Percentiles rank a stretch among this genome's conserved stretches.
Conservation (phyloP, 768 basidiomycete species). For the Boletus tomentosulus region DNA sequence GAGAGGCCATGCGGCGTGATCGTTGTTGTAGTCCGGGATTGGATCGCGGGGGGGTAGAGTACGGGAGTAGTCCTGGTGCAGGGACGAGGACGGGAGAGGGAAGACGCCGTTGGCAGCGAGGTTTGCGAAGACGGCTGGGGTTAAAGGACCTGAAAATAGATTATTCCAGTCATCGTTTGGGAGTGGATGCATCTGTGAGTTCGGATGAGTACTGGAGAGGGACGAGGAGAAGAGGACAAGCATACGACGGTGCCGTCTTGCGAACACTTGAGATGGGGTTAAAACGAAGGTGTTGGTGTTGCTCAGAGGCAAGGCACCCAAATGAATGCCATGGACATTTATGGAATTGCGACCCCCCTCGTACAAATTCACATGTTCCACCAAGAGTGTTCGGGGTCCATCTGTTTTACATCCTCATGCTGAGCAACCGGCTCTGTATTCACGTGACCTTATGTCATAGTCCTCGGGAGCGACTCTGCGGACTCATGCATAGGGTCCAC, state of each 20-base stretch:
- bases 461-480: not conserved
- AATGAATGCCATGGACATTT: not conserved
- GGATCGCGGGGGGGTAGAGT: slow-evolving; percentile 19
- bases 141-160: slow-evolving; percentile 59
- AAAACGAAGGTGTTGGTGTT: slow-evolving; percentile 3
- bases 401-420: slow-evolving; percentile 20
- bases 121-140: slow-evolving; percentile 56
- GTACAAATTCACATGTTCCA: slow-evolving; percentile 26
- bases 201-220: slow-evolving; percentile 14
- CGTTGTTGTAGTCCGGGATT: slow-evolving; percentile 12
- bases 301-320: slow-evolving; percentile 14
- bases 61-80: slow-evolving; percentile 31
- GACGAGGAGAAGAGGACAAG: slow-evolving; percentile 16
- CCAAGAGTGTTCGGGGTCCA: slow-evolving; percentile 12
- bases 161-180: slow-evolving; percentile 47
- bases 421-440: not conserved
- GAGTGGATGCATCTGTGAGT: slow-evolving; percentile 20
- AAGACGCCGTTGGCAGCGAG: slow-evolving; percentile 60
- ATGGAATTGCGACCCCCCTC: slow-evolving; percentile 13
- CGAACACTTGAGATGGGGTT: not conserved
- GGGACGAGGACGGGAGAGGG: slow-evolving; percentile 33
- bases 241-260: not conserved
- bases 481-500: too few relatives aligned
- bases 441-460: not conserved
- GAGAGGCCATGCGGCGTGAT: slow-evolving; percentile 28